Evolutionary conservation across 305 asterid genomes (phyloP).

Genomic region (Stenogyne calaminthoides): DNA sequence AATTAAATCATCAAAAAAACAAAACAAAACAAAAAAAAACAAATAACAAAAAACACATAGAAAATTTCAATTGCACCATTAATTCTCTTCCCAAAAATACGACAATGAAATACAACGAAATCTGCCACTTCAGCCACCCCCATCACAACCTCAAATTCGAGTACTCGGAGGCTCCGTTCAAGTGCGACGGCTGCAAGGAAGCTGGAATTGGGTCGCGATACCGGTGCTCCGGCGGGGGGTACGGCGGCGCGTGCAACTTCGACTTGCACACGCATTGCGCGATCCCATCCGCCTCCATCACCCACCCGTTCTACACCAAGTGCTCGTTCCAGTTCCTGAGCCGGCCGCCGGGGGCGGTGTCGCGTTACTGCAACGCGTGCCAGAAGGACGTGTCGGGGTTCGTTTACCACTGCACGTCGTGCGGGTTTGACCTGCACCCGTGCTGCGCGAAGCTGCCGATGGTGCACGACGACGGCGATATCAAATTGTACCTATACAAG

Average conservation of each 20-base stretch:
- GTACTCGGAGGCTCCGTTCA: constrained; percentile 77
- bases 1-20: not conserved
- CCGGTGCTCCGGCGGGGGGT: constrained; percentile 51
- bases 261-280: constrained; percentile 94
- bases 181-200: constrained; percentile 97
- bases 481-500: constrained; percentile 58
- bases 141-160: constrained; percentile 72
- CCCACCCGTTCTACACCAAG: constrained; percentile 79
- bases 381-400: constrained; percentile 81
- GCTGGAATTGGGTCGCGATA: constrained; percentile 87
- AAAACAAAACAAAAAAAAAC: not conserved
- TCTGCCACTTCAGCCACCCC: constrained; percentile 80
- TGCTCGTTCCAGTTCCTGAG: constrained; percentile 80
- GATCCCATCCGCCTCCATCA: constrained; percentile 56
- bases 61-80: not conserved
- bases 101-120: constrained; percentile 71
- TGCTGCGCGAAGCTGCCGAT: constrained; percentile 96
- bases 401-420: constrained; percentile 77
- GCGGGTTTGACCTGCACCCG: constrained; percentile 96
- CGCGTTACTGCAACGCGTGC: constrained; percentile 95
- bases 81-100: not conserved
- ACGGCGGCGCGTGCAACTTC: constrained; percentile 54
- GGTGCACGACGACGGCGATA: constrained; percentile 78
- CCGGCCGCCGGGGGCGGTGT: constrained; percentile 67
- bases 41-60: too few relatives aligned